Conservation (phyloP, 257 asterid genomes). For the Ilex asprella region DNA sequence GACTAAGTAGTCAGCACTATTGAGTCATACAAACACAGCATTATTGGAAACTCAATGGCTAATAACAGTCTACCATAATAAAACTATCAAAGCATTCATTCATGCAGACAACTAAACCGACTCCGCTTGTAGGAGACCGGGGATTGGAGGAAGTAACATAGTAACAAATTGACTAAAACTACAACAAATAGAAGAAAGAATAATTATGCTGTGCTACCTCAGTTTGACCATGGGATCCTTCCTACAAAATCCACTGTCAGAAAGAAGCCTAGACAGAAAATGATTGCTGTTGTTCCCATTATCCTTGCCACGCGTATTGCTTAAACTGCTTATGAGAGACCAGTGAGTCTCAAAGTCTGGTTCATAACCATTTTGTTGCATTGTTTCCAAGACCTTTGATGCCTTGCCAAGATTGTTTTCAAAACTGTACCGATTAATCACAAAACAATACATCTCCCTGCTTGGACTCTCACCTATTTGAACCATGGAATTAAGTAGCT, state of each 20-base stretch:
- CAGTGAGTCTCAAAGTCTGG: conserved; percentile 89
- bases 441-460: conserved; percentile 40
- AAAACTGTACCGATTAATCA: conserved; percentile 41
- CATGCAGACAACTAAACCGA: too few relatives aligned
- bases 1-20: too few relatives aligned
- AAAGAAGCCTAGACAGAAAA: conserved; percentile 64
- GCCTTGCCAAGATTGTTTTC: conserved; percentile 42
- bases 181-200: too few relatives aligned
- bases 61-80: too few relatives aligned
- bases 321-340: conserved; percentile 65
- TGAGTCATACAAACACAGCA: too few relatives aligned
- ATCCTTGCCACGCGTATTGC: conserved; percentile 30
- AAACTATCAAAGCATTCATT: too few relatives aligned
- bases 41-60: too few relatives aligned
- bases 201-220: too few relatives aligned
- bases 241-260: conserved; percentile 48
- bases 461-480: conserved; percentile 58
- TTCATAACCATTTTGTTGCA: conserved; percentile 69
- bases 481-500: conserved; percentile 45
- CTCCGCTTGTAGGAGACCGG: too few relatives aligned
- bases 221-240: conserved; percentile 12
- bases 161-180: too few relatives aligned
- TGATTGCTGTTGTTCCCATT: conserved; percentile 18
- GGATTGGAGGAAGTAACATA: too few relatives aligned
- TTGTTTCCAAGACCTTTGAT: conserved; percentile 40